phyloP scores from a whole-genome alignment of 2,329 filamentous ascomycete species.

The Ampelomyces quisqualis region DNA sequence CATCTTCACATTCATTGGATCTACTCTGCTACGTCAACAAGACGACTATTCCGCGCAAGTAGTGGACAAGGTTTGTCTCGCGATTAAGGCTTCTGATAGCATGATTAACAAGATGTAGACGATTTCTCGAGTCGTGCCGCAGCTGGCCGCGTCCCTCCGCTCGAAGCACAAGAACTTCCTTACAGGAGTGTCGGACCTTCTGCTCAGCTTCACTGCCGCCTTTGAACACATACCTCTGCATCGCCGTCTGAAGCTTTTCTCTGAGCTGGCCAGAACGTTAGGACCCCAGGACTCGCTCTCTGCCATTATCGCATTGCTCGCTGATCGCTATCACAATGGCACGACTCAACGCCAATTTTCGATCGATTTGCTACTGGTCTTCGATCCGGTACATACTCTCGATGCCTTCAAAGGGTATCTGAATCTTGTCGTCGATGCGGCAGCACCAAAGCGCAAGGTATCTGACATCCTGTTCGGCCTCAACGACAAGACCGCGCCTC shows the following conservation, averaged over 20 bases:
- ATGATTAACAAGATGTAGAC: slow-evolving; percentile 55
- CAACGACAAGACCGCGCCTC: slow-evolving; percentile 48
- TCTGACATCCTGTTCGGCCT: slow-evolving; percentile 71
- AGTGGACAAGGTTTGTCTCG: slow-evolving; percentile 63
- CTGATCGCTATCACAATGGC: slow-evolving; percentile 82
- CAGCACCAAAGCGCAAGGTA: slow-evolving; percentile 71
- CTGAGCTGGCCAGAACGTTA: slow-evolving; percentile 79
- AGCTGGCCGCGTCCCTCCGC: slow-evolving; percentile 80
- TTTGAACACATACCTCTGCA: slow-evolving; percentile 95
- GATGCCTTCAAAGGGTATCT: slow-evolving; percentile 72
- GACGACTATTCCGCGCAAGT: slow-evolving; percentile 98
- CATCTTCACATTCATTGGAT: slow-evolving; percentile 97
- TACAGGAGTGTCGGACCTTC: slow-evolving; percentile 79
- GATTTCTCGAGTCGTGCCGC: slow-evolving; percentile 89
- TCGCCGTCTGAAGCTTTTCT: slow-evolving; percentile 77
- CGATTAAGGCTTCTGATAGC: background rate
- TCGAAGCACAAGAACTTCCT: slow-evolving; percentile 75
- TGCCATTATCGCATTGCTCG: slow-evolving; percentile 82
- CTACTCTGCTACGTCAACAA: slow-evolving; percentile 83
- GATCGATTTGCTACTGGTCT: slow-evolving; percentile 69
- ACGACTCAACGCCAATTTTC: slow-evolving; percentile 74
- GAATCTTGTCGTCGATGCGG: slow-evolving; percentile 71
- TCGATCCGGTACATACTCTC: slow-evolving; percentile 74
- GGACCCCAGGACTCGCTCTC: slow-evolving; percentile 86
- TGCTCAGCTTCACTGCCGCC: slow-evolving; percentile 94